Percentiles rank a stretch among this genome's conserved stretches.
These are phyloP conservation scores for Typha latifolia DNA, from an alignment of 176 grass and related monocot genomes.

Conservation along the genomic window DNA sequence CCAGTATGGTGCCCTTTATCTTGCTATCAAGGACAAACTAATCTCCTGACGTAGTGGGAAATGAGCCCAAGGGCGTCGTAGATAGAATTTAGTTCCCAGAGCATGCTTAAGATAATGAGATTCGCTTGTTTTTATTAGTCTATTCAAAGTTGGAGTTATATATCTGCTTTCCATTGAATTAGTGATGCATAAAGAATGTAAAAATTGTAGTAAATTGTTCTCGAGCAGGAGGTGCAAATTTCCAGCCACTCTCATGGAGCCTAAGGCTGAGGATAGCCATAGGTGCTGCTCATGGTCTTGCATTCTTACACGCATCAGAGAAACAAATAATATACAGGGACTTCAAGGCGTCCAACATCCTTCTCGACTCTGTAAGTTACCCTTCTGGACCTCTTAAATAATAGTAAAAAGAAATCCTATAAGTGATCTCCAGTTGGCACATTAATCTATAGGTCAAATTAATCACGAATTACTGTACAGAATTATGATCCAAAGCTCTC, in stretches of 20 bases:
- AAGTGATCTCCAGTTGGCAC: neutral
- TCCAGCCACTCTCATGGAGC: constrained; percentile 30
- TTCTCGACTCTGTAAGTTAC: constrained; percentile 27
- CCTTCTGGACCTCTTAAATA: neutral
- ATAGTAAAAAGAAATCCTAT: neutral
- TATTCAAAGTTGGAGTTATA: no score
- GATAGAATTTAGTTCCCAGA: no score
- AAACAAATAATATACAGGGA: constrained; percentile 33
- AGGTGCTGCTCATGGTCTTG: constrained; percentile 26
- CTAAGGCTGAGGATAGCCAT: constrained; percentile 32
- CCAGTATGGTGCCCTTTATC: no score
- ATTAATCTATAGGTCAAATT: neutral
- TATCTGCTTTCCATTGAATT: no score
- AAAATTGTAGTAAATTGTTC: neutral
- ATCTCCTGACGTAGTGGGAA: no score
- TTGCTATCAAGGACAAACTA: no score
- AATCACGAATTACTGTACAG: constrained; percentile 5
- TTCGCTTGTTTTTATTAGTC: no score
- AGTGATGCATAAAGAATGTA: no score
- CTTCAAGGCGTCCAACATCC: constrained; percentile 33
- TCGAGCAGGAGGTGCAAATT: constrained; percentile 15
- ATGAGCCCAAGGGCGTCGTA: no score
- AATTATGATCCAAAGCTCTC: constrained; percentile 71
- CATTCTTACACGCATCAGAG: constrained; percentile 31
- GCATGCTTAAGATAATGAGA: no score